Base-by-base conservation (phyloP, 768 basidiomycete species). In the Saitozyma sp. region DNA sequence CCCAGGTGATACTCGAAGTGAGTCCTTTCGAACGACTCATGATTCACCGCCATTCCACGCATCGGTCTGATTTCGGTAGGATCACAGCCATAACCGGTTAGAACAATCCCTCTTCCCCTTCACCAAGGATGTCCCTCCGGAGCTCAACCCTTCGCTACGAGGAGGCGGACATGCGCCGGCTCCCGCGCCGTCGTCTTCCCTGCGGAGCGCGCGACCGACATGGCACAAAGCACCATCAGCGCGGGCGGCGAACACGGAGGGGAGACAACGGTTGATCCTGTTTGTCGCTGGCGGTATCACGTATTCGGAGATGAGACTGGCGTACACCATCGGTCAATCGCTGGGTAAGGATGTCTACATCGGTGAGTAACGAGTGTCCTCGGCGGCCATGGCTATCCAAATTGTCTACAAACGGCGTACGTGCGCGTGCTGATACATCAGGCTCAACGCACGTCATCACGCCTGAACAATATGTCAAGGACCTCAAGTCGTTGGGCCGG, bases 251-350 rank as follows among this genome's bases (percentile, higher is more conserved):
- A 82, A 88, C 42, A 83, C 84, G 38, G 81, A 82, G 55, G 77
- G 79, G 3, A 78, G 71, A 62, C 89, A 91, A 78, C 85, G 95
- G 38, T 72, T 96, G 13, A 83, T 99, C 42, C 85, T 97, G 16
- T 98, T 98, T 79, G 83, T 97, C 20, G 90, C 91, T 13, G 96
- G 96, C 42, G 96, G 96, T 2, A 88, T 94, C 85, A 94, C 96
- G 1, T 93, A 92, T 77, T 95, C 93, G 0, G 96, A 99, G 80
- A 88, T 94, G 79, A 84, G 95, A 63, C 87, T 92, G 71, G 88
- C 86, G 51, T 98, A 97, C 74, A 83, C 87, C 54, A 82, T 95
- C 14, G 89, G 91, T 3, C 83, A 82, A 52, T 77, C 85, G 2
- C 76, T 91, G 56, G 88, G 89, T 71, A 92, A 89, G 79, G 96